phyloP scores from a whole-genome alignment of 1,139 yeast genomes.

The Waltiozyma sp. region DNA sequence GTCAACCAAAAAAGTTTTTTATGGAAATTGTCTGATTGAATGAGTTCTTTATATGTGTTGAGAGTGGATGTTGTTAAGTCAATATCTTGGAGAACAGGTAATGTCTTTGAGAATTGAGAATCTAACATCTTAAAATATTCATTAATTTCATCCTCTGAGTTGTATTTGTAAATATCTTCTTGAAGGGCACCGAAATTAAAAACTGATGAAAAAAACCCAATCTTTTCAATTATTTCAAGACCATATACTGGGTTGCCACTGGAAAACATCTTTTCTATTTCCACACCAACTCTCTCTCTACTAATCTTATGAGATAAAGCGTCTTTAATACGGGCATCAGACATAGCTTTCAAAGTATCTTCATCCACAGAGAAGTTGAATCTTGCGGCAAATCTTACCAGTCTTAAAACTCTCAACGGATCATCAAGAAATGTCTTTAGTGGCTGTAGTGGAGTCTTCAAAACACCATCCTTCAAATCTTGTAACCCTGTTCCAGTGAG shows the following conservation, averaged over 20 bases:
- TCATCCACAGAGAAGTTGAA: conserved; percentile 58
- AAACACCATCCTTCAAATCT: conserved; percentile 58
- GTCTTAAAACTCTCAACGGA: conserved; percentile 77
- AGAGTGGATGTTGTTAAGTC: background rate
- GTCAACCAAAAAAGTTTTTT: conserved; percentile 35
- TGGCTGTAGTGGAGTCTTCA: conserved; percentile 85
- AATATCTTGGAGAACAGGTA: background rate
- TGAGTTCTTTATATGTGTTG: background rate
- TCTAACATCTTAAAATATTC: conserved; percentile 4
- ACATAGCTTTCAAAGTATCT: conserved; percentile 58
- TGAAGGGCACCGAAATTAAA: conserved; percentile 27
- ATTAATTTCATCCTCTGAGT: conserved; percentile 3
- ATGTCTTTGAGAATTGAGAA: background rate
- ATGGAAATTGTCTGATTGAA: background rate
- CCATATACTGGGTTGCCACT: conserved; percentile 59
- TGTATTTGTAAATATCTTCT: conserved; percentile 7
- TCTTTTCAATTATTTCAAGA: conserved; percentile 42
- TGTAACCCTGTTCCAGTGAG: conserved; percentile 63
- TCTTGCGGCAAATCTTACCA: conserved; percentile 77
- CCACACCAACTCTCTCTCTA: conserved; percentile 84
- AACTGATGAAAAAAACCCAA: conserved; percentile 46
- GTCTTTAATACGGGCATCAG: conserved; percentile 38
- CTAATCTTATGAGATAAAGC: conserved; percentile 69
- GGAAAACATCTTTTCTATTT: conserved; percentile 62
- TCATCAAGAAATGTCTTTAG: conserved; percentile 81